A percentile compares a stretch with the other conserved stretches of the same genome.
Conservation (phyloP, 139 green algal species). For the Eudorina sp. region DNA sequence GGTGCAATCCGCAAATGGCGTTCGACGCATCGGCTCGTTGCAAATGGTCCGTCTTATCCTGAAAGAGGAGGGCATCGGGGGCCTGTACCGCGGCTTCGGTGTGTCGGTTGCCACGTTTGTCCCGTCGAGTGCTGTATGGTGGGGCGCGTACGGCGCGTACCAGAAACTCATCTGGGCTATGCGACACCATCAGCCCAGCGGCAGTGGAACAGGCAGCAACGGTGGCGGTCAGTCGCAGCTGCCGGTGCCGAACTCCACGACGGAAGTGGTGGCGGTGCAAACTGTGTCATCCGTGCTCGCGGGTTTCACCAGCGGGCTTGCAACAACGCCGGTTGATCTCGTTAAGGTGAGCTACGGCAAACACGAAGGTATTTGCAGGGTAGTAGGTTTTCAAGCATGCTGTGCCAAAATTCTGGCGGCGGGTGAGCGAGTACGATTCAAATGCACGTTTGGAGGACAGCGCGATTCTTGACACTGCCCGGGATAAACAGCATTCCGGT, state of each 20-base stretch:
- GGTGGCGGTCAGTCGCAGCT: conserved; percentile 13
- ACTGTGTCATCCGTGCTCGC: conserved; percentile 72
- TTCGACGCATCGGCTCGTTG: conserved; percentile 57
- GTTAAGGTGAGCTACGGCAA: conserved; percentile 84
- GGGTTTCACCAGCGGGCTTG: conserved; percentile 71
- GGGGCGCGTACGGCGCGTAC: conserved; percentile 89
- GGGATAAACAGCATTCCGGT: too few relatives aligned
- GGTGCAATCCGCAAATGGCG: neutral
- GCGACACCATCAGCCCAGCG: conserved; percentile 29
- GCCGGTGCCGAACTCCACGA: conserved; percentile 33
- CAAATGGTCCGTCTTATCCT: conserved; percentile 85
- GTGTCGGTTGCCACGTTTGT: conserved; percentile 89
- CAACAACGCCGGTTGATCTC: conserved; percentile 90
- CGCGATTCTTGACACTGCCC: too few relatives aligned
- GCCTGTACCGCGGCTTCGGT: conserved; percentile 93
- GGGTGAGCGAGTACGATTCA: too few relatives aligned
- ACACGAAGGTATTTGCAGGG: too few relatives aligned
- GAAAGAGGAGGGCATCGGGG: conserved; percentile 81
- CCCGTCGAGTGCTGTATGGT: conserved; percentile 79
- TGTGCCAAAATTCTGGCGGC: too few relatives aligned
- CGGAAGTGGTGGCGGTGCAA: conserved; percentile 79
- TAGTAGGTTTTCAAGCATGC: too few relatives aligned
- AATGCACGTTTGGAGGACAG: too few relatives aligned
- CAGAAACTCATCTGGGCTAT: conserved; percentile 87
- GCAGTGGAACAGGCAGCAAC: neutral